Percentiles rank a stretch among this genome's conserved stretches.
These are phyloP conservation scores for Theobroma grandiflorum DNA, from an alignment of 441 rosid species.

Conservation along the genomic window DNA sequence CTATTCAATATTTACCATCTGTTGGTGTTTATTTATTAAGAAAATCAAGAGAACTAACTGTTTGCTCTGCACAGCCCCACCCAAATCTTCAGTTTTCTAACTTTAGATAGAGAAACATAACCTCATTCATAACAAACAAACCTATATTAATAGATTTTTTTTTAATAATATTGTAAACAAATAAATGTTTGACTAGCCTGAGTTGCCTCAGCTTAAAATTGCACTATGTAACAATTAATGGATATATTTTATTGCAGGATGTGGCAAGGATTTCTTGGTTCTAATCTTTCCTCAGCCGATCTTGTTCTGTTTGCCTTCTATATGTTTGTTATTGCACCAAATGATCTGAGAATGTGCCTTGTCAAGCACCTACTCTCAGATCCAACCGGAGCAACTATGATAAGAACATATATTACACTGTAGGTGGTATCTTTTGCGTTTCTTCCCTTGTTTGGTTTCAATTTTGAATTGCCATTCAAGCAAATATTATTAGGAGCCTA, in stretches of 20 bases:
- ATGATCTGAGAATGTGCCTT: conserved; percentile 74
- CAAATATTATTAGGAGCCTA: conserved; percentile 23
- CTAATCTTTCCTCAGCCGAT: conserved; percentile 84
- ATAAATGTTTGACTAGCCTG: not conserved
- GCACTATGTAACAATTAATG: conserved; percentile 4
- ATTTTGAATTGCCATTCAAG: conserved; percentile 24
- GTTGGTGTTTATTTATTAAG: not conserved
- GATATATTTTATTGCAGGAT: conserved; percentile 58
- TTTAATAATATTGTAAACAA: not conserved
- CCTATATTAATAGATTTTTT: not conserved
- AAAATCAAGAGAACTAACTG: not conserved
- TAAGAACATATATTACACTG: conserved; percentile 73
- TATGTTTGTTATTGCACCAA: conserved; percentile 88
- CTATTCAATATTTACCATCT: not conserved
- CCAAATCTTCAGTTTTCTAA: conserved; percentile 18
- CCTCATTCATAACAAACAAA: not conserved
- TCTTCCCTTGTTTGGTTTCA: conserved; percentile 32
- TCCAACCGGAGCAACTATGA: conserved; percentile 92
- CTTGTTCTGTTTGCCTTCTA: conserved; percentile 76
- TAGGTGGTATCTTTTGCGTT: conserved; percentile 35
- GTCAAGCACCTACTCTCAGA: conserved; percentile 86
- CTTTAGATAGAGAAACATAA: not conserved
- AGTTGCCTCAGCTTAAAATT: conserved; percentile 1
- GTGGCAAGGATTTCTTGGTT: conserved; percentile 96
- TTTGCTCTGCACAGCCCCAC: not conserved